Evolutionary conservation across 1,284 basidiomycete genomes (phyloP), one percentile per base, ranked within the genome.

Genomic region (Austropuccinia psidii): DNA sequence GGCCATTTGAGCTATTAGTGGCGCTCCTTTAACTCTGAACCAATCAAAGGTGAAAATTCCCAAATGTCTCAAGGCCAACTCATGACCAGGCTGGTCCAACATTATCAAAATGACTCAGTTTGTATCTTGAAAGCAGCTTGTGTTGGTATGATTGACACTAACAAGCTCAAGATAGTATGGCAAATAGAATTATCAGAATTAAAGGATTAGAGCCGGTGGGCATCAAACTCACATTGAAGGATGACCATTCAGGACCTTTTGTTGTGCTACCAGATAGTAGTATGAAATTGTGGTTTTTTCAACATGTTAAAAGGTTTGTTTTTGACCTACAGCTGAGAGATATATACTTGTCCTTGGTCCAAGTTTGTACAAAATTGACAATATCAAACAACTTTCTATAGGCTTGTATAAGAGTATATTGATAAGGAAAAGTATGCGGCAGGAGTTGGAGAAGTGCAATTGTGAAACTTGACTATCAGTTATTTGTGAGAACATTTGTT

Each of bases 1-100:
- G 94, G 90, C 94, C 0, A 84, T 99, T 29, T 96, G 96, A 9
- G 98, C 98, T 78, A 87, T 98, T 81, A 98, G 98, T 78, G 93
- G 95, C 76, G 94, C 96, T 0, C 91, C 93, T n/a, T 85, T 99
- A 58, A 90, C 91, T 77, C 86, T 99, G 83, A 98, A 98, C 79
- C 91, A 94, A 0, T 85, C 99, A 39, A 90, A 90, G 35, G 90
- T 98, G 93, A 95, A 80, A 96, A 98, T 78, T 92, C 95, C 83
- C 89, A 94, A 17, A 81, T 98, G 60, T 90, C 90, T 0, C 83
- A 89, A 58, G 88, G 91, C 4, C 91, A 95, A 76, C 84, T 99
- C 33, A 88, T 91, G 80, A 87, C 85, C 74, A 88, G 96, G 39
- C 88, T 98, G 72, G 84, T 89, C 54, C 89, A 95, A 76, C 96